phyloP scores from a whole-genome alignment of 2,329 filamentous ascomycete species.

The Fusarium aywerte region DNA sequence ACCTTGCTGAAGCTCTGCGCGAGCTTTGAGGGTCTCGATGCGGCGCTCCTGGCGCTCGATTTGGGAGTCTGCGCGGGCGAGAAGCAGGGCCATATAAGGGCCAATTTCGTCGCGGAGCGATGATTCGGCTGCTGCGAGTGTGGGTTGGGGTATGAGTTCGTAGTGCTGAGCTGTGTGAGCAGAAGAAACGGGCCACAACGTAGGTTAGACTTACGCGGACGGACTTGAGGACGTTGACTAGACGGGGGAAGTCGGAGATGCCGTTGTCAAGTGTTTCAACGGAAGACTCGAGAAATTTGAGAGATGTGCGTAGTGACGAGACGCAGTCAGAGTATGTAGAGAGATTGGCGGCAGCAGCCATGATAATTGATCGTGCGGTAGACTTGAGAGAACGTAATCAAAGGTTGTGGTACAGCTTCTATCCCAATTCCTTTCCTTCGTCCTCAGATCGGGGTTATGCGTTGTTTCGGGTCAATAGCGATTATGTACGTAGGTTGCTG shows the following conservation, averaged over 20 bases:
- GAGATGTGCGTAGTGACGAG: constrained; percentile 67
- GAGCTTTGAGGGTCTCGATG: constrained; percentile 84
- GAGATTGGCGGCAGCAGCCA: constrained; percentile 43
- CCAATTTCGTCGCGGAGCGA: constrained; percentile 88
- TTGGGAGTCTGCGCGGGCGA: constrained; percentile 84
- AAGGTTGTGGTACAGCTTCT: neutral
- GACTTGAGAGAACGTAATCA: neutral
- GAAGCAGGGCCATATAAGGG: constrained; percentile 83
- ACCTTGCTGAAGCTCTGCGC: constrained; percentile 85
- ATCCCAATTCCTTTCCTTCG: neutral
- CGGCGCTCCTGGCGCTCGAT: constrained; percentile 84
- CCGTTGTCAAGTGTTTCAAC: constrained; percentile 66
- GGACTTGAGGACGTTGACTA: constrained; percentile 66
- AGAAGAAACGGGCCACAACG: neutral
- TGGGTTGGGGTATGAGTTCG: constrained; percentile 88
- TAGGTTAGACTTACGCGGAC: constrained; percentile 60
- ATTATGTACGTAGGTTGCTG: neutral
- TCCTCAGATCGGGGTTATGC: accelerated
- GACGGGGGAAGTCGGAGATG: constrained; percentile 67
- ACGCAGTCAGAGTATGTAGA: constrained; percentile 67
- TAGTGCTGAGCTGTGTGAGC: constrained; percentile 73
- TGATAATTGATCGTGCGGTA: constrained; percentile 28
- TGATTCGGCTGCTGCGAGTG: constrained; percentile 82
- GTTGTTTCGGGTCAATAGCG: neutral
- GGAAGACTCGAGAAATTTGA: constrained; percentile 69